These are phyloP conservation scores for Fraxinus floribunda DNA, from an alignment of 305 asterid species.

Conservation along the genomic window DNA sequence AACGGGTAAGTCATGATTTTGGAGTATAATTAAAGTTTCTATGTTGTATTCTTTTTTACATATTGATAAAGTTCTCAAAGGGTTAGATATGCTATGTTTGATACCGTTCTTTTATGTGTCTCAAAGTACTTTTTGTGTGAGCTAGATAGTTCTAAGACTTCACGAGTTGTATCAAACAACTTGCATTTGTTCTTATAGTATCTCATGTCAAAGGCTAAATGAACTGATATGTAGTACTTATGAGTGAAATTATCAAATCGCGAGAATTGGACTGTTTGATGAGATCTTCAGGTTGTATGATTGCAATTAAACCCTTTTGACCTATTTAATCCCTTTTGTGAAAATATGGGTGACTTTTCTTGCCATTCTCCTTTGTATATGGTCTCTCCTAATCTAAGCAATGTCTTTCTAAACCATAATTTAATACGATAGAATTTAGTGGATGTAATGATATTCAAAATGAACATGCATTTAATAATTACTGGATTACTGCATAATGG, in stretches of 20 bases:
- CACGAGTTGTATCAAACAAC: background rate
- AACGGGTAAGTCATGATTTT: conserved; percentile 47
- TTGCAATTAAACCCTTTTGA: background rate
- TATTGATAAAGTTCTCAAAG: background rate
- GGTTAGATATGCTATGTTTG: background rate
- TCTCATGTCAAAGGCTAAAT: background rate
- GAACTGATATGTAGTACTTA: background rate
- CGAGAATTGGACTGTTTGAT: background rate
- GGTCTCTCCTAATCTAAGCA: background rate
- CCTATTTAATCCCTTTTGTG: background rate
- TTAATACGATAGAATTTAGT: background rate
- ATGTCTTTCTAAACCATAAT: background rate
- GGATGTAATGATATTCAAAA: background rate
- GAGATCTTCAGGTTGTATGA: background rate
- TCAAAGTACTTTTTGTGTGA: background rate
- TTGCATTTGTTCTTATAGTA: background rate
- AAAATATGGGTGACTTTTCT: background rate
- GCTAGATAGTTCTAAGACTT: background rate
- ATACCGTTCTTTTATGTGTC: background rate
- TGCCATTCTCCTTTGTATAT: background rate
- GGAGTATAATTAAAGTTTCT: background rate
- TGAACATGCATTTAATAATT: background rate
- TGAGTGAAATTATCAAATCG: background rate
- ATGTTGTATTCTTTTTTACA: background rate
- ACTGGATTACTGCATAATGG: background rate